Base-by-base conservation (phyloP, 176 grass and related monocot genomes). In the Lolium perenne region DNA sequence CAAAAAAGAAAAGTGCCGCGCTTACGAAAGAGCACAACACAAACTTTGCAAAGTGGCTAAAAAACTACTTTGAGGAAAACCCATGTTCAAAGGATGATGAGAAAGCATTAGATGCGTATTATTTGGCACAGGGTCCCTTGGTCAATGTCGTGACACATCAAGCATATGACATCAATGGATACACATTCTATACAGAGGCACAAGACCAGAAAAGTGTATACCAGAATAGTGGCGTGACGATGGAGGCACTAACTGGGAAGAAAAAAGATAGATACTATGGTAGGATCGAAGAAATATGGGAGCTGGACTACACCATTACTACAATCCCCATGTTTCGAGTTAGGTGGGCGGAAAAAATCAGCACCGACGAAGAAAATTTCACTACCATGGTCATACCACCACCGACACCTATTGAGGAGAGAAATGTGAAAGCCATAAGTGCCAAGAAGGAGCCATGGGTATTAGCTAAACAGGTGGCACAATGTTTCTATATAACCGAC, bases 1-100 rank as follows among this genome's bases (percentile, higher is more conserved):
- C 61, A 12, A 32, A 32, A 66, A 66, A 66, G 25, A 16, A 6
- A 32, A 32, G 6, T 32, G 13, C 13, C 13, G 0, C 26, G 4
- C 62, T 66, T 32, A 66, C 2, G 25, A 66, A 66, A 66, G 62
- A 66, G 26, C 62, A 66, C 25, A 66, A 66, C 62, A 32, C 62
- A 16, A 35, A 66, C 12, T 66, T 66, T 66, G 26, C 62, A 29
- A 66, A 15, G 62, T 64, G 18, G 55, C 55, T 58, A 13, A 64
- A 64, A 25, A 64, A 64, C 61, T 29, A 64, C 23, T 14, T 62
- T 62, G 21, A 62, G 21, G 22, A 62, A 62, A 62, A 25, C 59
- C 59, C 59, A 25, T 62, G n/a, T 12, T 62, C n/a, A 11, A 25
- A 62, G n/a, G 59, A 62, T 25, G 59, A 62, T 10, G 59, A 62